These are phyloP conservation scores for Piper betle DNA, from an alignment of 164 flowering plant species.

Conservation along the genomic window DNA sequence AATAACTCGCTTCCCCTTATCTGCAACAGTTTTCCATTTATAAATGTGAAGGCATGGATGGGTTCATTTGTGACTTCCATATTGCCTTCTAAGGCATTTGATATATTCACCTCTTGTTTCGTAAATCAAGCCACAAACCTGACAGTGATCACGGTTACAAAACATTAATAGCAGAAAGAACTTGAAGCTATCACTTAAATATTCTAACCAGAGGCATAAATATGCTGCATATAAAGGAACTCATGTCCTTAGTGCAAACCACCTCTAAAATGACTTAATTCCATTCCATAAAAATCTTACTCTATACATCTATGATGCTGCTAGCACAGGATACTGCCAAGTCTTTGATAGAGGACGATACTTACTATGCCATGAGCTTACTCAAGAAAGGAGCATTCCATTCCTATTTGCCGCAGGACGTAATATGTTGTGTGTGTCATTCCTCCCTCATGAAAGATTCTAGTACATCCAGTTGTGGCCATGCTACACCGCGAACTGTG, in stretches of 20 bases:
- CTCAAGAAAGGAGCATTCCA: conserved; percentile 89
- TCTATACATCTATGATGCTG: not conserved
- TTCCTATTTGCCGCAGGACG: conserved; percentile 73
- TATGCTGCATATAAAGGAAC: not conserved
- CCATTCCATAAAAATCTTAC: not conserved
- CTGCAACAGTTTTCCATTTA: conserved; percentile 31
- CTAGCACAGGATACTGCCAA: conserved; percentile 76
- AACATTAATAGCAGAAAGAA: not conserved
- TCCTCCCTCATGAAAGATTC: conserved; percentile 40
- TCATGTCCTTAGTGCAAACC: not conserved
- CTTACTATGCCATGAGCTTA: conserved; percentile 76
- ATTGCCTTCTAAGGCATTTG: conserved; percentile 72
- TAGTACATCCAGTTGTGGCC: conserved; percentile 59
- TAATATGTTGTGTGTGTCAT: conserved; percentile 61
- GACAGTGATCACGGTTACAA: not conserved
- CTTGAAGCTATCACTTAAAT: not conserved
- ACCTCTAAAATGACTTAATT: not conserved
- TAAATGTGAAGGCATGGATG: conserved; percentile 74
- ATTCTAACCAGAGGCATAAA: no score
- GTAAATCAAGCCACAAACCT: conserved; percentile 87
- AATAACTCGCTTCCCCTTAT: conserved; percentile 27
- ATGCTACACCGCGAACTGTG: conserved; percentile 76
- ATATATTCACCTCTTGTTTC: conserved; percentile 39
- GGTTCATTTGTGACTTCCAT: conserved; percentile 82
- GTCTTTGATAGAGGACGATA: conserved; percentile 86